Evolutionary conservation across 176 grass and related monocot species (phyloP), one percentile per base, ranked within the genome.

Genomic region (Leersia perrieri): DNA sequence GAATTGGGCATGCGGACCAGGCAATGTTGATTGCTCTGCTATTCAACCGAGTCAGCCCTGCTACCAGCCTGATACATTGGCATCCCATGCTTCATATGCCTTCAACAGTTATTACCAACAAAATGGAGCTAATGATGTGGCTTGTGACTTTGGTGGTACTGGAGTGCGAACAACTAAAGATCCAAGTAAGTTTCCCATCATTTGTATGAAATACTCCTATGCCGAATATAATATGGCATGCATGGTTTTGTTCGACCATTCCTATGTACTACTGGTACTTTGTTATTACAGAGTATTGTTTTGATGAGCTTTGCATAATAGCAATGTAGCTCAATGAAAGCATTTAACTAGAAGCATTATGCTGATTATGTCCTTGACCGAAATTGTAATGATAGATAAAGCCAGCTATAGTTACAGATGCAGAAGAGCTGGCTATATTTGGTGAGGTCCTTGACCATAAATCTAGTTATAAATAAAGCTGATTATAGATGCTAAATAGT

Each of bases 1-100:
- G 76, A 86, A 93, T 68, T 99, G 93, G 97, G 97, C 97, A 42
- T 96, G 96, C 18, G 93, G 97, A 42, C 77, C 97, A 32, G 97
- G 97, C 31, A 91, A 93, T 76, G 91, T 96, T 11, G 97, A 99
- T 82, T 99, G 97, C 79, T 95, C 92, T 5, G 85, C 97, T 57
- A 88, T 99, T 82, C 97, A 99, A n/a, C 93, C 97, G 5, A 96
- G 97, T 83, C 97, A 99, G 68, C 92, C 88, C 8, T 99, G 93
- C 74, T 99, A 95, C 77, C 93, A 96, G 36, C 93, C 97, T 7
- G 82, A 95, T 63, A 96, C 88, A 31, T 80, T 92, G 69, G 84
- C 23, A 79, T 93, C 97, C 25, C 93, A 99, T 80, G 97, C 97
- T 38, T 95, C 92, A 30, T 99, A 69, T 82, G 93, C 93, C 5